Conservation (phyloP, 2,329 filamentous ascomycete species). For the Fusarium compactum region DNA sequence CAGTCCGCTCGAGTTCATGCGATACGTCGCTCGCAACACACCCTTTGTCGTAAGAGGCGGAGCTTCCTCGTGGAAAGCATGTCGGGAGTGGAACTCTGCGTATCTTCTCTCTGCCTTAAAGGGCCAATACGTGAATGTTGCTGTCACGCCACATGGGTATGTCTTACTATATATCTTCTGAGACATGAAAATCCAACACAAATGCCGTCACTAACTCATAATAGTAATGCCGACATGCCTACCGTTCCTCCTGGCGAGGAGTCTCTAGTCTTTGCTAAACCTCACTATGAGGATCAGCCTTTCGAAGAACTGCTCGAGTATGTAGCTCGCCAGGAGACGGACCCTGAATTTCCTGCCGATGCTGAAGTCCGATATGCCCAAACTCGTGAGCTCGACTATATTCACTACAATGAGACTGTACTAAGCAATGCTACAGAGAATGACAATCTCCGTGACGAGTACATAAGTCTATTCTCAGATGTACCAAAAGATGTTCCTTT, state of each 20-base stretch:
- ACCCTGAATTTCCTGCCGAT: slow-evolving; percentile 45
- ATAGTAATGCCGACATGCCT: slow-evolving; percentile 55
- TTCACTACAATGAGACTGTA: neutral
- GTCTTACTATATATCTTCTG: slow-evolving; percentile 38
- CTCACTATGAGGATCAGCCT: slow-evolving; percentile 72
- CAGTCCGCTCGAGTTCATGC: slow-evolving; percentile 83
- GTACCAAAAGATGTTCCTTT: slow-evolving; percentile 76
- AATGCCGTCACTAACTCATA: neutral
- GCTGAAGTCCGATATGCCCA: slow-evolving; percentile 77
- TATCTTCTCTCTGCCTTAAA: slow-evolving; percentile 69
- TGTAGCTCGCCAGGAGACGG: slow-evolving; percentile 68
- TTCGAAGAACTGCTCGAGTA: slow-evolving; percentile 74
- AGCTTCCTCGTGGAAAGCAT: slow-evolving; percentile 72
- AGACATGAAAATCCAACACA: neutral
- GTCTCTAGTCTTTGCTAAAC: slow-evolving; percentile 73
- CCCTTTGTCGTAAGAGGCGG: slow-evolving; percentile 78
- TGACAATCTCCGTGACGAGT: slow-evolving; percentile 83
- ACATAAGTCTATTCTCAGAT: slow-evolving; percentile 70
- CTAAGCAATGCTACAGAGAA: slow-evolving; percentile 68
- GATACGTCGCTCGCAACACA: slow-evolving; percentile 77
- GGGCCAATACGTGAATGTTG: slow-evolving; percentile 75
- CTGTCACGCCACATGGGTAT: slow-evolving; percentile 80
- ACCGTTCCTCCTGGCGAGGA: slow-evolving; percentile 45
- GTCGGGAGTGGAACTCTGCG: slow-evolving; percentile 69
- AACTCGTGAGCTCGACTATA: slow-evolving; percentile 67